Base-by-base conservation (phyloP, 2,329 filamentous ascomycete species). In the Colletotrichum limetticola region DNA sequence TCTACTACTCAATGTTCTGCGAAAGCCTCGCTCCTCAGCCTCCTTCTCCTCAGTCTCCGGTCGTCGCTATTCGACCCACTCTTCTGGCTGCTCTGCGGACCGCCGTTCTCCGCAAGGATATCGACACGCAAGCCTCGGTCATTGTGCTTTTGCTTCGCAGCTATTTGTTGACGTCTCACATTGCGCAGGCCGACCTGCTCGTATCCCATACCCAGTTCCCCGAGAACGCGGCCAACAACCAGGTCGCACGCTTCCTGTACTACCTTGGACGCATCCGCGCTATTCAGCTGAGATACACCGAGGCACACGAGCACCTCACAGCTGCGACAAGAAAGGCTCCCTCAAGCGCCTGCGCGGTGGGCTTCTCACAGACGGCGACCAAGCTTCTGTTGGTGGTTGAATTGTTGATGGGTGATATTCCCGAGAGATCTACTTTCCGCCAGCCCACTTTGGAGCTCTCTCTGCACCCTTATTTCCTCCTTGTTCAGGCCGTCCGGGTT, bases 341-440 rank as follows among this genome's bases (percentile, higher is more conserved):
- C 0, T 95, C 95, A 26, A 97, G 93, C 81, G 91, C 92, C 76
- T 95, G 94, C 77, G 97, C 97, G 5, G 92, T 95, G 57, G 96
- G 97, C 58, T 99, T 99, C 84, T 95, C 97, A 77, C 97, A 98
- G 84, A 95, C 95, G 52, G 96, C 97, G 0, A 97, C 94, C 76
- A 99, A 99, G 88, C 90, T 98, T n/a, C 87, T 98, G 76, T 91
- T 98, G 56, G 95, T 99, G 24, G 97, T 99, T 14, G 96, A 99
- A 86, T 88, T 99, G 74, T 86, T 99, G 75, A 99, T 99, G 97
- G 97, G 97, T 76, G 97, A 99, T 80, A 99, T 99, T 77, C 97
- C 97, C 35, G 96, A 98, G 79, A 94, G 97, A 72, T 93, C 95
- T 19, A 93, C 96, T 68, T 99, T 99, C 91, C 94, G 97, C 71